These are phyloP conservation scores for Sporothrix pallida DNA, from an alignment of 2,329 filamentous ascomycete genomes.

Conservation along the genomic window DNA sequence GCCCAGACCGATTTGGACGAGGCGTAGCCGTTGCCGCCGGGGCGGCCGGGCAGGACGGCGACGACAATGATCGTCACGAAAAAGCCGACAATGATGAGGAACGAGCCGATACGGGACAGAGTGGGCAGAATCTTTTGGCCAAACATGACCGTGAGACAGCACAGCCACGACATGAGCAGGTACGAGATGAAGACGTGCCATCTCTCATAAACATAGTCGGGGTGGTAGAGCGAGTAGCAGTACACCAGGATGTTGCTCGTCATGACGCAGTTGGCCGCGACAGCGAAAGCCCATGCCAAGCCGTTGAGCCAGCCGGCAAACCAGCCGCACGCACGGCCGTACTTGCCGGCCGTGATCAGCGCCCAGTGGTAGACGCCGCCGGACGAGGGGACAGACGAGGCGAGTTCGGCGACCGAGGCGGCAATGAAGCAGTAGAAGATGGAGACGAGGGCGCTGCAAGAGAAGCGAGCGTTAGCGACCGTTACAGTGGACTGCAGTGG, in stretches of 20 bases:
- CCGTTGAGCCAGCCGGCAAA: conserved; percentile 56
- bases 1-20: conserved; percentile 49
- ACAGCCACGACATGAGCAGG: conserved; percentile 49
- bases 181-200: conserved; percentile 55
- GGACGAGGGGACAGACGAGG: conserved; percentile 65
- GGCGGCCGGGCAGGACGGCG: conserved; percentile 45
- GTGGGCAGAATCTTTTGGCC: conserved; percentile 59
- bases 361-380: conserved; percentile 68
- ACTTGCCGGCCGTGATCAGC: conserved; percentile 58
- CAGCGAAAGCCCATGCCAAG: conserved; percentile 50
- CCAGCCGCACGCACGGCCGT: conserved; percentile 57
- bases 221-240: conserved; percentile 53
- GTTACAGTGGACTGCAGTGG: too few relatives aligned
- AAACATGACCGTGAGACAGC: conserved; percentile 55
- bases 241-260: conserved; percentile 51
- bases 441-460: conserved; percentile 40
- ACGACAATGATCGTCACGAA: conserved; percentile 42
- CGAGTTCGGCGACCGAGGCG: conserved; percentile 64
- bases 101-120: conserved; percentile 60
- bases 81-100: conserved; percentile 61
- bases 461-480: neutral
- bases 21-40: conserved; percentile 51
- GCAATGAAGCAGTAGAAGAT: conserved; percentile 64
- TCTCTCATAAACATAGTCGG: conserved; percentile 45
- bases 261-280: conserved; percentile 50